Evolutionary conservation across 805 yeast species (phyloP).

Genomic region (Ogataea ganodermae): DNA sequence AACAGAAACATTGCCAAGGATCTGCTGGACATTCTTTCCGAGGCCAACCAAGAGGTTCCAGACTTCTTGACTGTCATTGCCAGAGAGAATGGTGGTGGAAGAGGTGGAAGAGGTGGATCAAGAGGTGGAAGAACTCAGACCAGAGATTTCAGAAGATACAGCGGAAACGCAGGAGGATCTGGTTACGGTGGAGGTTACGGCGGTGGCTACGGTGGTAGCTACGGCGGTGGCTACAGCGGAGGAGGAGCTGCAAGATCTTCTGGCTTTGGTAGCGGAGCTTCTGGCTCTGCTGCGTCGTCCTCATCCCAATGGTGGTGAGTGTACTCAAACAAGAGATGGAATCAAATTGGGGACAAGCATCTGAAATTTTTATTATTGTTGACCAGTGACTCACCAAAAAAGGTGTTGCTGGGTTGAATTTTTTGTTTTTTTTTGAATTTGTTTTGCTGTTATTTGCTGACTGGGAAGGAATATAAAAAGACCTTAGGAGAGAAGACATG

Average conservation of each 20-base stretch:
- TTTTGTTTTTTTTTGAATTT: slow-evolving; percentile 9
- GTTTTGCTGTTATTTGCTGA: slow-evolving; percentile 16
- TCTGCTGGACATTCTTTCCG: slow-evolving; percentile 79
- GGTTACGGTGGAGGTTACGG: slow-evolving; percentile 26
- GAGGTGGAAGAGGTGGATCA: slow-evolving; percentile 55
- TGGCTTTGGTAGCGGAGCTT: slow-evolving; percentile 33
- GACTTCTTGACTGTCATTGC: slow-evolving; percentile 76
- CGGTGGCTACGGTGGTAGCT: slow-evolving; percentile 33
- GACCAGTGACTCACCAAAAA: neutral
- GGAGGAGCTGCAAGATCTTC: too few relatives aligned
- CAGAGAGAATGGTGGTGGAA: slow-evolving; percentile 68
- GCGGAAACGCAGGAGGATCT: slow-evolving; percentile 37
- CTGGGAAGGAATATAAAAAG: slow-evolving; percentile 21
- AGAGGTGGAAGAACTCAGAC: slow-evolving; percentile 40
- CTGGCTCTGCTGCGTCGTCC: slow-evolving; percentile 21
- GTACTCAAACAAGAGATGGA: neutral
- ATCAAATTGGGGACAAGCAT: slow-evolving; percentile 10
- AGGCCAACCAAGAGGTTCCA: slow-evolving; percentile 98
- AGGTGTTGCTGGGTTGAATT: slow-evolving; percentile 3
- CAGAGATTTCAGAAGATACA: slow-evolving; percentile 54
- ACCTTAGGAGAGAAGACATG: slow-evolving; percentile 10
- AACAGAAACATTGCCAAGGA: slow-evolving; percentile 89
- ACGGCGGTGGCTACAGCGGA: slow-evolving; percentile 36
- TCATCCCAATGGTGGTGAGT: slow-evolving; percentile 39
- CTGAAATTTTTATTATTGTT: slow-evolving; percentile 2